These are phyloP conservation scores for Datura wrightii DNA, from an alignment of 257 asterid genomes.

Conservation along the genomic window DNA sequence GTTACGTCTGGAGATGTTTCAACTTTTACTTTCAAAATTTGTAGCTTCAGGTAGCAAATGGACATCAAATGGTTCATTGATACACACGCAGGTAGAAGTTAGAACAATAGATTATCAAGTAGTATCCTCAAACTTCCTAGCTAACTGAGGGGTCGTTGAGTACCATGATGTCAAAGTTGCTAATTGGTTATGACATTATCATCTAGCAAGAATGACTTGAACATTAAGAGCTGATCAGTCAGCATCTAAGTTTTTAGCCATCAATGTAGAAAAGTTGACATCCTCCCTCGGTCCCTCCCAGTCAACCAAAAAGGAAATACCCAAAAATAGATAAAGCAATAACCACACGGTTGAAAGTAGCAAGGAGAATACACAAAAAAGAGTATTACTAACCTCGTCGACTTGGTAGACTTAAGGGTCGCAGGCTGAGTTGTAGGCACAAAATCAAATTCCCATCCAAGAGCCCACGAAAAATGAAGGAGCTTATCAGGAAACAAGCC, in stretches of 20 bases:
- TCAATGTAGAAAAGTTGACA: conserved; percentile 13
- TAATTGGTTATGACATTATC: background rate
- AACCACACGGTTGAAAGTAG: conserved; percentile 9
- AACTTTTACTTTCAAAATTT: no score
- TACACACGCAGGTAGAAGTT: background rate
- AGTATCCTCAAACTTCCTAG: background rate
- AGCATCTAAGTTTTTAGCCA: background rate
- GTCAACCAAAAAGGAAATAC: background rate
- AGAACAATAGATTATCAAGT: background rate
- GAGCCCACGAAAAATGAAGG: background rate
- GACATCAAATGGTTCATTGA: background rate
- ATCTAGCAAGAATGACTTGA: conserved; percentile 8
- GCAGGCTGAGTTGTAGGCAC: background rate
- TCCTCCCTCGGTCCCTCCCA: background rate
- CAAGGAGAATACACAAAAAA: background rate
- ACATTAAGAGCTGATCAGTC: background rate
- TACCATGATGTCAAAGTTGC: conserved; percentile 6
- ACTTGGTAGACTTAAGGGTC: conserved; percentile 23
- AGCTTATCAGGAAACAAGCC: background rate
- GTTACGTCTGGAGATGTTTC: no score
- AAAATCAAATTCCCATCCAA: conserved; percentile 21
- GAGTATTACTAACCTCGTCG: background rate
- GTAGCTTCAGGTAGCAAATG: no score
- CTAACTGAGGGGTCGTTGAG: conserved; percentile 3
- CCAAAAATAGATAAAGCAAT: background rate